A percentile compares a stretch with the other conserved stretches of the same genome.
Conservation (phyloP, 1,139 yeast genomes). For the Suhomyces terraborum region DNA sequence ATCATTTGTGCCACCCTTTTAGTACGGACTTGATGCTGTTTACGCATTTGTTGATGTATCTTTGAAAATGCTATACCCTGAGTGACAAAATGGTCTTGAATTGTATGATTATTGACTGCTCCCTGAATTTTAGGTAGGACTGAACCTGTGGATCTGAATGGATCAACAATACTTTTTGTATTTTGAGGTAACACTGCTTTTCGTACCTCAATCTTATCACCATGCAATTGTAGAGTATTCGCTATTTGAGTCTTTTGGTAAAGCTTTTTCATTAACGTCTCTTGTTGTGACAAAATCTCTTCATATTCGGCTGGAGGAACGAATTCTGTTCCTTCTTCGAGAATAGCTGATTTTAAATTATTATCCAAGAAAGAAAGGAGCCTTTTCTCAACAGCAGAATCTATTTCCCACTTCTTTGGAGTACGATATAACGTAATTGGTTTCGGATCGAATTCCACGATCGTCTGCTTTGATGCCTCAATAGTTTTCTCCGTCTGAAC, state of each 20-base stretch:
- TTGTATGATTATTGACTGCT: slow-evolving; percentile 50
- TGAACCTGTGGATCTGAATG: slow-evolving; percentile 40
- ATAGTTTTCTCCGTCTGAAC: slow-evolving; percentile 39
- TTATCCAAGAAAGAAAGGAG: slow-evolving; percentile 56
- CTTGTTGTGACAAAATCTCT: slow-evolving; percentile 35
- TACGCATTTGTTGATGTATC: slow-evolving; percentile 67
- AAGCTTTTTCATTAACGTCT: slow-evolving; percentile 29
- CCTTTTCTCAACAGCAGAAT: slow-evolving; percentile 37
- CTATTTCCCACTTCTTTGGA: slow-evolving; percentile 22
- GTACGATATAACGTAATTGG: slow-evolving; percentile 30
- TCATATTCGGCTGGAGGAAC: slow-evolving; percentile 41
- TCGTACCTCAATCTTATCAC: slow-evolving; percentile 46
- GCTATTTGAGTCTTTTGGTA: slow-evolving; percentile 38
- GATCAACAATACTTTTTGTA: slow-evolving; percentile 44
- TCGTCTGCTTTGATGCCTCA: slow-evolving; percentile 39
- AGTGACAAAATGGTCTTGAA: slow-evolving; percentile 69
- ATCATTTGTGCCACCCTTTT: slow-evolving; percentile 79
- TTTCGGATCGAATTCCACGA: slow-evolving; percentile 34
- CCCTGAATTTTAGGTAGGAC: slow-evolving; percentile 46
- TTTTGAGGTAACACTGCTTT: slow-evolving; percentile 51
- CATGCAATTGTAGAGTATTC: slow-evolving; percentile 43
- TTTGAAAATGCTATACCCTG: slow-evolving; percentile 79
- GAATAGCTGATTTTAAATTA: slow-evolving; percentile 46
- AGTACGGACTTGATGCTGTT: slow-evolving; percentile 65
- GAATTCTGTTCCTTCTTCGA: slow-evolving; percentile 44